phyloP scores from a whole-genome alignment of 2,329 filamentous ascomycete genomes.

The Sordariomycetes sp. region DNA sequence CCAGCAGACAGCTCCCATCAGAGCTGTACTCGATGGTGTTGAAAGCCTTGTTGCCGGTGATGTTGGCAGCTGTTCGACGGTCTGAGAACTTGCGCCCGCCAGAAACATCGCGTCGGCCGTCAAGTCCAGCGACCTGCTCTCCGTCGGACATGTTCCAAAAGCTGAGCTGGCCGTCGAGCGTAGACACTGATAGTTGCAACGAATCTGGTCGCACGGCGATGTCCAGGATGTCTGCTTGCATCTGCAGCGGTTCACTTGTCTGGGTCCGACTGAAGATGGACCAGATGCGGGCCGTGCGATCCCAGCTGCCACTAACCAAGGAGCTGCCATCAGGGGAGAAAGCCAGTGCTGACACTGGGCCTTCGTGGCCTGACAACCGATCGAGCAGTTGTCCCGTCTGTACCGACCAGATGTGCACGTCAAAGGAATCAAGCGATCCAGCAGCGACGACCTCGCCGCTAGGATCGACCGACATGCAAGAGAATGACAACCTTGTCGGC shows the following conservation, averaged over 20 bases:
- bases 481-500: slow-evolving; percentile 83
- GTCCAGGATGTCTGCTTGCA: slow-evolving; percentile 83
- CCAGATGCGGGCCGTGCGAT: slow-evolving; percentile 92
- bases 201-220: slow-evolving; percentile 86
- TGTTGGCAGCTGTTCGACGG: slow-evolving; percentile 83
- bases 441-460: slow-evolving; percentile 95
- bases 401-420: slow-evolving; percentile 97
- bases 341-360: slow-evolving; percentile 77
- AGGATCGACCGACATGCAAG: slow-evolving; percentile 90
- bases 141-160: slow-evolving; percentile 93
- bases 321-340: slow-evolving; percentile 82
- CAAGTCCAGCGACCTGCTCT: slow-evolving; percentile 75
- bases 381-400: slow-evolving; percentile 95
- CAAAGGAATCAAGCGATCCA: slow-evolving; percentile 90
- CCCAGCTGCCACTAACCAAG: slow-evolving; percentile 91
- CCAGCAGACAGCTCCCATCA: slow-evolving; percentile 83
- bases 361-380: slow-evolving; percentile 84
- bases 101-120: slow-evolving; percentile 85
- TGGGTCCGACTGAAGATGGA: slow-evolving; percentile 90
- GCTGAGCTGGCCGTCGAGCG: slow-evolving; percentile 83
- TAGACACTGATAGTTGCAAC: slow-evolving; percentile 82
- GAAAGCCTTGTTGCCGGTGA: slow-evolving; percentile 84
- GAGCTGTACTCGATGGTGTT: slow-evolving; percentile 82
- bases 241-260: slow-evolving; percentile 85
- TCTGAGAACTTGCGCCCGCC: slow-evolving; percentile 85